These are phyloP conservation scores for Geosmithia flava DNA, from an alignment of 2,329 filamentous ascomycete species.

Conservation along the genomic window DNA sequence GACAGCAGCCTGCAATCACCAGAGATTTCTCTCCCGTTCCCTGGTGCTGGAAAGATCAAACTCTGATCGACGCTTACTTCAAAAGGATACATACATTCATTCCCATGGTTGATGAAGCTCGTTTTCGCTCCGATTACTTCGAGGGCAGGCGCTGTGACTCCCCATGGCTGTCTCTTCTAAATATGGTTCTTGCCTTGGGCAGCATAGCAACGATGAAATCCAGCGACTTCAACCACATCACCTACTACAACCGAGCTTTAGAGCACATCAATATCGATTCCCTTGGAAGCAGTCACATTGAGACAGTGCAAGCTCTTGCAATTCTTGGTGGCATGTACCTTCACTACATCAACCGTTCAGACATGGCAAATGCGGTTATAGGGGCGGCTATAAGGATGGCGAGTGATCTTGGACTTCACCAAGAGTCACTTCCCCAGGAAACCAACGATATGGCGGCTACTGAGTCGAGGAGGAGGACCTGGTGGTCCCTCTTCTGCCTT, in stretches of 20 bases:
- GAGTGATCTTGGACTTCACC: conserved; percentile 56
- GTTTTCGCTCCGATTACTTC: conserved; percentile 54
- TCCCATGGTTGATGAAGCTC: conserved; percentile 61
- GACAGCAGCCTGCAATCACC: conserved; percentile 26
- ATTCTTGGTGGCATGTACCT: conserved; percentile 63
- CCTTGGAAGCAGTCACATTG: conserved; percentile 7
- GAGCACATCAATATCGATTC: conserved; percentile 54
- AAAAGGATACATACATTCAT: conserved; percentile 60
- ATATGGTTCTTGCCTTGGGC: conserved; percentile 67
- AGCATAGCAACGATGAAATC: conserved; percentile 55
- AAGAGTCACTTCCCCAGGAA: conserved; percentile 28
- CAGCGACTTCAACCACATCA: conserved; percentile 54
- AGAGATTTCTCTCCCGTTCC: conserved; percentile 37
- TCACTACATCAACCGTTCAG: conserved; percentile 63
- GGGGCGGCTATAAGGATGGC: conserved; percentile 62
- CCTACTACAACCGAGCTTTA: conserved; percentile 58
- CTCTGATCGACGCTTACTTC: conserved; percentile 65
- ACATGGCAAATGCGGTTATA: conserved; percentile 60
- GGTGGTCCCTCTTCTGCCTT: conserved; percentile 65
- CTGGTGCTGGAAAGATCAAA: conserved; percentile 53
- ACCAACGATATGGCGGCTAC: conserved; percentile 3
- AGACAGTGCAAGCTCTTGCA: conserved; percentile 13
- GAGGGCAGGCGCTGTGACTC: conserved; percentile 44
- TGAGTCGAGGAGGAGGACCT: conserved; percentile 54
- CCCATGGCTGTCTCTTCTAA: conserved; percentile 60